A percentile compares a stretch with the other conserved stretches of the same genome.
phyloP scores from a whole-genome alignment of 2,329 filamentous ascomycete genomes.

The Arthrobotrys musiformis region DNA sequence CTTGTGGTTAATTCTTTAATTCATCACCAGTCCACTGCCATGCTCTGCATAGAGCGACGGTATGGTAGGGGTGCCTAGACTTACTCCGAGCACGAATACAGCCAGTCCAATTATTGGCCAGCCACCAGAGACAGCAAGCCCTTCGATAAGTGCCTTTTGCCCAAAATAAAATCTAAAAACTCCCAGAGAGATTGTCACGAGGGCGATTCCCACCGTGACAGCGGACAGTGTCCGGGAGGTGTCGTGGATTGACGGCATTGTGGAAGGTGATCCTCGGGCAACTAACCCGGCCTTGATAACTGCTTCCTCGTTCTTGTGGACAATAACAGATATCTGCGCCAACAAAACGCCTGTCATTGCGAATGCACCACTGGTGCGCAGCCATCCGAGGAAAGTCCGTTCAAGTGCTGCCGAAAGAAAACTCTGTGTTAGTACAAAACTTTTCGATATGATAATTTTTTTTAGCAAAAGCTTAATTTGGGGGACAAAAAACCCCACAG shows the following conservation, averaged over 20 bases:
- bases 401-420: conserved; percentile 28
- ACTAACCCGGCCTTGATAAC: conserved; percentile 1
- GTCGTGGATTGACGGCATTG: conserved; percentile 22
- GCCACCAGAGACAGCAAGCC: conserved; percentile 42
- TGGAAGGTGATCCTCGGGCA: not conserved
- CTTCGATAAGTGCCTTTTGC: conserved; percentile 46
- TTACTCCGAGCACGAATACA: conserved; percentile 22
- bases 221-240: conserved; percentile 10
- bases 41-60: too few species aligned
- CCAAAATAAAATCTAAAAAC: conserved; percentile 40
- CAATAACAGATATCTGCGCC: conserved; percentile 50
- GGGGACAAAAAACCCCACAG: not conserved
- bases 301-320: conserved; percentile 16
- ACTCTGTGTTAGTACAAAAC: not conserved
- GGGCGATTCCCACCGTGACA: conserved; percentile 26
- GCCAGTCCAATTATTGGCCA: conserved; percentile 43
- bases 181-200: conserved; percentile 35
- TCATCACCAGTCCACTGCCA: not conserved
- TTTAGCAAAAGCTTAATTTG: not conserved
- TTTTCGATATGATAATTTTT: not conserved
- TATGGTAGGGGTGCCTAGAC: conserved; percentile 4
- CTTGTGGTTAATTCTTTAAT: not conserved
- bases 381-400: conserved; percentile 52
- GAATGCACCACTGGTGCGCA: conserved; percentile 50
- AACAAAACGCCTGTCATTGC: conserved; percentile 48